phyloP scores from a whole-genome alignment of 305 asterid genomes.

The Andrographis paniculata region DNA sequence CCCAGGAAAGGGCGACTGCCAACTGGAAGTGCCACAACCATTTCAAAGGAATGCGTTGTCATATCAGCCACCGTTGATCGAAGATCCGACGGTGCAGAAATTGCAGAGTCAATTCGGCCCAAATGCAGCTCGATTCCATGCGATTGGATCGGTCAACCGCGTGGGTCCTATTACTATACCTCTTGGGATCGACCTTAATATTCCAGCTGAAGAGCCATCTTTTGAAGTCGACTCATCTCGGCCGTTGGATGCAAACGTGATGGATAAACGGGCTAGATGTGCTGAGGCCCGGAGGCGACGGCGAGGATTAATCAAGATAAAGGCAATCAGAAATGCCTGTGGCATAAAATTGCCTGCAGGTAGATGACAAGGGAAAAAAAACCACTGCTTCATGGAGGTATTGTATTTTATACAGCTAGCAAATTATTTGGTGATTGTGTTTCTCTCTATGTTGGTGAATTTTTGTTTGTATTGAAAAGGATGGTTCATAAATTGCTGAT shows the following conservation, averaged over 20 bases:
- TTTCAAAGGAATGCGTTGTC: background rate
- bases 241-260: slow-evolving; percentile 29
- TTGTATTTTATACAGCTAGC: no score
- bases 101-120: slow-evolving; percentile 15
- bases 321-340: slow-evolving; percentile 16
- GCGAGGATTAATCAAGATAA: slow-evolving; percentile 22
- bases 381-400: no score
- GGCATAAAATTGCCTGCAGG: slow-evolving; percentile 16
- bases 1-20: slow-evolving; percentile 16
- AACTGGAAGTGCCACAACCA: no score
- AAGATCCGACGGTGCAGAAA: slow-evolving; percentile 21
- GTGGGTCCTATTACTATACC: no score
- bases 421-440: no score
- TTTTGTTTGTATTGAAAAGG: background rate
- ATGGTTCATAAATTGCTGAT: background rate
- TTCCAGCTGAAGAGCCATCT: slow-evolving; percentile 24
- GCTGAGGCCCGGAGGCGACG: slow-evolving; percentile 53
- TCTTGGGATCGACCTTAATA: slow-evolving; percentile 27
- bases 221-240: slow-evolving; percentile 18
- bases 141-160: slow-evolving; percentile 16
- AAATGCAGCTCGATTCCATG: slow-evolving; percentile 14
- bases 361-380: background rate
- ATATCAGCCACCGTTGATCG: slow-evolving; percentile 18
- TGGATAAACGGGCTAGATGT: slow-evolving; percentile 26
- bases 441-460: background rate